Base-by-base conservation (phyloP, 1,284 basidiomycete genomes). In the Coniferiporia weirii region DNA sequence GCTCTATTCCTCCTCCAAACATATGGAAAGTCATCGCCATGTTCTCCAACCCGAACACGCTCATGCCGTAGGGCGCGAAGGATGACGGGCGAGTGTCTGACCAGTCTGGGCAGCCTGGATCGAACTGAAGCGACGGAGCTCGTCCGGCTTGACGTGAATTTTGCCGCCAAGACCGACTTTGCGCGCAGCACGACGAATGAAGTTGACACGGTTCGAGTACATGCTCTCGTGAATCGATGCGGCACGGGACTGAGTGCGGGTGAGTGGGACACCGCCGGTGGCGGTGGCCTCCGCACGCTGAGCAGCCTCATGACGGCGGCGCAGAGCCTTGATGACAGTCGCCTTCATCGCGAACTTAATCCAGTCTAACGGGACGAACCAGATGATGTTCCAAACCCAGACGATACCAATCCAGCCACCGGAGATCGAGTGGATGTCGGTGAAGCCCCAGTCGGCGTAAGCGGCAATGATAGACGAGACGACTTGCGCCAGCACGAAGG, bases 331-430 rank as follows among this genome's bases (percentile, higher is more conserved):
- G 81, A 98, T 95, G 72, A 94, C 76, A 49, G 92, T 94, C 22
- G 85, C 89, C 79, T 95, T 94, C 90, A 97, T 95, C 57, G 80
- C 87, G 72, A 97, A 97, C 83, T 98, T 98, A 84, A 98, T 89
- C 72, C 86, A 83, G 76, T 98, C 95, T 61, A 98, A 85, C 63
- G 95, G 94, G 66, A 91, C 73, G 84, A 95, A 97, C 94, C 94
- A 96, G 61, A 95, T 71, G 66, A 97, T 91, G 79, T 96, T 91
- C 93, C 93, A 95, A 66, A 95, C 80, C 93, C 95, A 98, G 65
- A 96, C 84, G 66, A 98, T 95, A 78, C 95, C 95, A 67, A 98
- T 93, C 95, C 95, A 98, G 51, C 89, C 91, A 72, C 91, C 94
- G 63, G 87, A 90, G 72, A 96, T 86, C 35, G 76, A 72, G 38